These are phyloP conservation scores for Kewa caespitosa DNA, from an alignment of 179 eudicot genomes.

Conservation along the genomic window DNA sequence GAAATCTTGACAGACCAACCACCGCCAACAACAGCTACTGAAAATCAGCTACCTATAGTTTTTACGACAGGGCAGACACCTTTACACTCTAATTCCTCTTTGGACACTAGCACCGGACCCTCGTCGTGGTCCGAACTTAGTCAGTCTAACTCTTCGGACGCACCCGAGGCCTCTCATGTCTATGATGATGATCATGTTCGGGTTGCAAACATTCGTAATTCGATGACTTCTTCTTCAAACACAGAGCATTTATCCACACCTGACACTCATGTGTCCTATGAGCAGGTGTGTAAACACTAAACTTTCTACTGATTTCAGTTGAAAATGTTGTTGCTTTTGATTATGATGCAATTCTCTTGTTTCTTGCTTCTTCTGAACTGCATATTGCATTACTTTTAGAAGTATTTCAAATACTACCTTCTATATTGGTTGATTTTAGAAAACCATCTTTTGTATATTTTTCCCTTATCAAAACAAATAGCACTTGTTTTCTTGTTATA, in stretches of 20 bases:
- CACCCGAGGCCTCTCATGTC: constrained; percentile 12
- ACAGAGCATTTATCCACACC: constrained; percentile 38
- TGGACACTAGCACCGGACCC: constrained; percentile 24
- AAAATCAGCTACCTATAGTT: constrained; percentile 26
- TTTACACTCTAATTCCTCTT: constrained; percentile 29
- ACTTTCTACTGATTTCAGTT: neutral
- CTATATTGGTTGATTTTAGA: no score
- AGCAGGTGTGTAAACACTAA: constrained; percentile 35
- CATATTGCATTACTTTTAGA: neutral
- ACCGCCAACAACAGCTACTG: neutral
- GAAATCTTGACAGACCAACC: constrained; percentile 26
- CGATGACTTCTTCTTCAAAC: constrained; percentile 37
- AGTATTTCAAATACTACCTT: neutral
- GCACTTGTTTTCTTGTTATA: neutral
- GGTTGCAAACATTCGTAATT: constrained; percentile 17
- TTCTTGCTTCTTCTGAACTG: neutral
- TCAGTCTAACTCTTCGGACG: constrained; percentile 27
- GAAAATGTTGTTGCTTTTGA: neutral
- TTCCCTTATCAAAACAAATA: neutral
- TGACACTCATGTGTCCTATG: constrained; percentile 33
- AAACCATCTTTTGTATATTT: neutral
- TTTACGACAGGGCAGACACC: constrained; percentile 33
- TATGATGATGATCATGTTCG: constrained; percentile 22
- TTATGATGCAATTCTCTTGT: neutral
- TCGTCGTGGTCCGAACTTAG: constrained; percentile 35